phyloP scores from a whole-genome alignment of 1,284 basidiomycete genomes.

The Clitocybe nebularis region DNA sequence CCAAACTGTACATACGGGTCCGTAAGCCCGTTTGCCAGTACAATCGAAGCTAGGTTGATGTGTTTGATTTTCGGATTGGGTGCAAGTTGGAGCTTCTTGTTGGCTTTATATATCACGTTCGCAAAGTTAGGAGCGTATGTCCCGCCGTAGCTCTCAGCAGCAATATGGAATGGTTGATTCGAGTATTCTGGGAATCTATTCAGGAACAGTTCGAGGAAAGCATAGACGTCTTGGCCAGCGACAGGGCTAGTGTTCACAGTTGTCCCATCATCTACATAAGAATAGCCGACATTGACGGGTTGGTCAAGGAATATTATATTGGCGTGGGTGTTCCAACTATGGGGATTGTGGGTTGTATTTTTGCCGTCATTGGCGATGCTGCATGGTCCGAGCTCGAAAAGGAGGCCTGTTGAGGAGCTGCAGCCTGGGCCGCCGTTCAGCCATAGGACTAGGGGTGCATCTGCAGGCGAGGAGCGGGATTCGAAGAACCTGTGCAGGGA shows the following conservation, averaged over 20 bases:
- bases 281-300: constrained; percentile 87
- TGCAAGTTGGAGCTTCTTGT: constrained; percentile 47
- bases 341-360: constrained; percentile 68
- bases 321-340: constrained; percentile 71
- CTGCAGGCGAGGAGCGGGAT: constrained; percentile 64
- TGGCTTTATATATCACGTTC: constrained; percentile 71
- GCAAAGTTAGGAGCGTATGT: constrained; percentile 80
- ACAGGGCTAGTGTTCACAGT: constrained; percentile 70
- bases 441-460: constrained; percentile 86
- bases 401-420: constrained; percentile 73
- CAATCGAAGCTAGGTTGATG: constrained; percentile 75
- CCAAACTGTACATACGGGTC: constrained; percentile 76
- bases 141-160: constrained; percentile 78
- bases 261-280: constrained; percentile 72
- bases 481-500: constrained; percentile 75
- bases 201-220: constrained; percentile 88
- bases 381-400: constrained; percentile 68
- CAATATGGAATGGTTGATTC: constrained; percentile 63
- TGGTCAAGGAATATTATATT: constrained; percentile 79
- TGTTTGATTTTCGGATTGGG: constrained; percentile 42
- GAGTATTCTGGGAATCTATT: constrained; percentile 68
- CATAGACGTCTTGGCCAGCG: constrained; percentile 83
- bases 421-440: constrained; percentile 85
- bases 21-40: constrained; percentile 82
- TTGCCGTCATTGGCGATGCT: constrained; percentile 50